phyloP scores from a whole-genome alignment of 305 asterid genomes.

The Salvia sclarea region DNA sequence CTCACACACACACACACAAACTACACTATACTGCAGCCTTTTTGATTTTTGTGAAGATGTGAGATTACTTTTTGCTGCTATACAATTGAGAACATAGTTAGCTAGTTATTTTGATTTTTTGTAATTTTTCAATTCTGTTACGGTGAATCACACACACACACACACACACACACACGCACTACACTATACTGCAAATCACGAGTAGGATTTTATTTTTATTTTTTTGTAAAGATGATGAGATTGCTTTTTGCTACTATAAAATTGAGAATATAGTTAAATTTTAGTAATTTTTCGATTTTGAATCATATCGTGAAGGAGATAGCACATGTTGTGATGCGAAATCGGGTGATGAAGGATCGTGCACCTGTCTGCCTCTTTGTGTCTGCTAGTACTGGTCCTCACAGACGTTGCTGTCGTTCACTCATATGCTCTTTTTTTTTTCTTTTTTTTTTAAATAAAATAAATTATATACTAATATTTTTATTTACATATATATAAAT shows the following conservation, averaged over 20 bases:
- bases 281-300: background rate
- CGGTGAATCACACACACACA: no score
- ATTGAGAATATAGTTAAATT: background rate
- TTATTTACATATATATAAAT: no score
- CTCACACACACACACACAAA: background rate
- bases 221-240: no score
- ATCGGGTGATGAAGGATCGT: background rate
- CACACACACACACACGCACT: no score
- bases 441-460: no score
- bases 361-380: slow-evolving; percentile 3
- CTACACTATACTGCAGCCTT: background rate
- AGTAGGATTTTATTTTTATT: no score
- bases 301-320: background rate
- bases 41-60: no score
- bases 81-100: background rate
- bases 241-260: background rate
- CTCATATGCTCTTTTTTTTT: background rate
- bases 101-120: background rate
- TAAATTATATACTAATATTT: no score
- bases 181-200: no score
- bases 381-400: slow-evolving; percentile 5
- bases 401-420: background rate
- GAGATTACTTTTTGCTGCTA: no score
- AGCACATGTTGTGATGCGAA: slow-evolving; percentile 3
- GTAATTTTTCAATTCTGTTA: background rate